Percentiles rank a stretch among this genome's conserved stretches.
Evolutionary conservation across 208 protist genomes (phyloP).

Genomic region (Leishmania tropica): DNA sequence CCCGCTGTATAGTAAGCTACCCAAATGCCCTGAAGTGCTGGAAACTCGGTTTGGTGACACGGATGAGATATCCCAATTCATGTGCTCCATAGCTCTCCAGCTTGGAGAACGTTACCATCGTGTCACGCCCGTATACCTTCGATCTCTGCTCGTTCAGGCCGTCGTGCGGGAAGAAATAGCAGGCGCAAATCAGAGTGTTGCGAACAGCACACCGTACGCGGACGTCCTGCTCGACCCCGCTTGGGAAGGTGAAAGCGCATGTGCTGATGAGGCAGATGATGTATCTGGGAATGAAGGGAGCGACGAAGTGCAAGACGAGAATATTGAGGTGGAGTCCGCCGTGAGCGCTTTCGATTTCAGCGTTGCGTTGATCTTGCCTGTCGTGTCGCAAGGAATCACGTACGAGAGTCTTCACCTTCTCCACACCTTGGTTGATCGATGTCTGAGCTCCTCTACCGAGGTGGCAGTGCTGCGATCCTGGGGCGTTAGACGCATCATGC

Average conservation of each 20-base stretch:
- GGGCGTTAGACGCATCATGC: conserved; percentile 68
- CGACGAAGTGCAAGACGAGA: conserved; percentile 11
- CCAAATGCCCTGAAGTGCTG: conserved; percentile 38
- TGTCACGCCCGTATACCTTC: conserved; percentile 32
- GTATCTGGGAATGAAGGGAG: conserved; percentile 1
- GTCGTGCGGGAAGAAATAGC: conserved; percentile 37
- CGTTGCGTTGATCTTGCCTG: conserved; percentile 48
- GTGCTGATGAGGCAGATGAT: conserved; percentile 10
- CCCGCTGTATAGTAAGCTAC: conserved; percentile 33
- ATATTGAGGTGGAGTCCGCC: conserved; percentile 19
- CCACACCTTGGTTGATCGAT: conserved; percentile 63
- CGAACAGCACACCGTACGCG: conserved; percentile 22
- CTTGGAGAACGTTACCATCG: conserved; percentile 35
- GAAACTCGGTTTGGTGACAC: conserved; percentile 34
- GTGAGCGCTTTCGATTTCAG: conserved; percentile 71
- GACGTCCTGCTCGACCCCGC: conserved; percentile 23
- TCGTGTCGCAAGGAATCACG: conserved; percentile 39
- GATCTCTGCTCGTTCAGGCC: conserved; percentile 35
- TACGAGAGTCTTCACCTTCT: conserved; percentile 50
- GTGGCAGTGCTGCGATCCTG: conserved; percentile 50
- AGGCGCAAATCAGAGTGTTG: conserved; percentile 8
- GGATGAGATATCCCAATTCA: conserved; percentile 39
- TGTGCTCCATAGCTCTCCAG: conserved; percentile 35
- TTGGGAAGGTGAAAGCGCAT: conserved; percentile 28
- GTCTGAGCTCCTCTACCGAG: conserved; percentile 34